These are phyloP conservation scores for Ramaria sp. DNA, from an alignment of 768 basidiomycete species.

Conservation along the genomic window DNA sequence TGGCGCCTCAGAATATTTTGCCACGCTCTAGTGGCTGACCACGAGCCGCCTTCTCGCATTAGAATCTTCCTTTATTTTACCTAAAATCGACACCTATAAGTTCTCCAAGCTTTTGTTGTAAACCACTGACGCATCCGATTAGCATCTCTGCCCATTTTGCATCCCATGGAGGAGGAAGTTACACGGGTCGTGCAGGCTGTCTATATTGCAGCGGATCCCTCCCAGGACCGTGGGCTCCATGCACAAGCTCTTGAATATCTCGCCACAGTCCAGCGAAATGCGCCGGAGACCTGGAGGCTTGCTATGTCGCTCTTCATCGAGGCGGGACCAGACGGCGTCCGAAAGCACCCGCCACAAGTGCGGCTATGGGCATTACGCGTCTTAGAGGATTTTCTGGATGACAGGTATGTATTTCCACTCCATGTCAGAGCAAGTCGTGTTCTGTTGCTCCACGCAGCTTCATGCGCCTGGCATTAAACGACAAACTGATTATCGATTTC, in stretches of 20 bases:
- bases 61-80: too few relatives aligned
- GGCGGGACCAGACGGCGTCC: slow-evolving; percentile 42
- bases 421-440: background rate
- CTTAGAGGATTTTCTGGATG: slow-evolving; percentile 73
- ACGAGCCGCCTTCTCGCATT: too few relatives aligned
- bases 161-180: slow-evolving; percentile 60
- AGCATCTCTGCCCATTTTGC: too few relatives aligned
- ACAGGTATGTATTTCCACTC: slow-evolving; percentile 51
- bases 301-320: slow-evolving; percentile 68
- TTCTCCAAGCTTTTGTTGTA: too few relatives aligned
- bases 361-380: slow-evolving; percentile 76
- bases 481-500: background rate
- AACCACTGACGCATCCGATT: too few relatives aligned
- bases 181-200: slow-evolving; percentile 78
- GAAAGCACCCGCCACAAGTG: slow-evolving; percentile 60
- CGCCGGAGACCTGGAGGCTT: slow-evolving; percentile 61
- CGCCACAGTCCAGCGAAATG: slow-evolving; percentile 63
- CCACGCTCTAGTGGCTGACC: too few relatives aligned
- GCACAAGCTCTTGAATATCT: slow-evolving; percentile 83
- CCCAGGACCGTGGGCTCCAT: slow-evolving; percentile 40
- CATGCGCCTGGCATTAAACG: background rate
- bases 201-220: slow-evolving; percentile 74
- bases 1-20: too few relatives aligned
- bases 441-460: background rate
- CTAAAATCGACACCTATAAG: too few relatives aligned